Base-by-base conservation (phyloP, 768 basidiomycete species). In the Pseudohyphozyma bogoriensis region DNA sequence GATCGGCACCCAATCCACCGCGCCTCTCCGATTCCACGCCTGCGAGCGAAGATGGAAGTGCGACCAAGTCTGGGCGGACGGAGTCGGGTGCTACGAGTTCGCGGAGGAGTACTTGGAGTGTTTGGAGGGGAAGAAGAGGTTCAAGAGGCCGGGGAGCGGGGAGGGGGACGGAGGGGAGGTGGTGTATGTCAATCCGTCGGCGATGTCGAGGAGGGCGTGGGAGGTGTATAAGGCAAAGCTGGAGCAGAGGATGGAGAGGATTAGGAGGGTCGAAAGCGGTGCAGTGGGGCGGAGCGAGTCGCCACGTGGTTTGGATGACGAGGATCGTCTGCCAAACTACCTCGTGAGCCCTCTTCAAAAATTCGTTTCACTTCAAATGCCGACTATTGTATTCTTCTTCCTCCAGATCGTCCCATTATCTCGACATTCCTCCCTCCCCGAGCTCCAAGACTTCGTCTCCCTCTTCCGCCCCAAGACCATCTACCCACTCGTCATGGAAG, bases 341-440 rank as follows among this genome's bases (percentile, higher is more conserved):
- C 74, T 95, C 69, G 92, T 93, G 52, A 29, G n/a, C n/a, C n/a
- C 67, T 56, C n/a, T 31, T 44, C 15, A 12, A 11, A 35, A 2
- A 22, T 29, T 15, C 29, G 9, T n/a, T 24, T 9, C 8, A 1
- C n/a, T 7, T 54, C 42, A n/a, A n/a, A 1, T 6, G 1, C 26
- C 3, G 10, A n/a, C n/a, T 24, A 22, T 22, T 31, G 0, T 7
- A 26, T 12, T 18, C 18, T 31, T 6, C 3, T 13, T 16, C 8
- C 0, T 10, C 31, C 61, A 92, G 89, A 80, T 88, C 12, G 83
- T 86, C 10, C 89, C 89, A 1, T 78, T 97, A 8, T 82, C 83
- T 12, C 82, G 93, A 3, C 93, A 97, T 70, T 93, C 90, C 0
- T 79, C 86, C 0, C 80, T 95, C 7, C 86, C 87, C 0, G 93